These are phyloP conservation scores for Bretziella fagacearum DNA, from an alignment of 2,329 filamentous ascomycete genomes.

Conservation along the genomic window DNA sequence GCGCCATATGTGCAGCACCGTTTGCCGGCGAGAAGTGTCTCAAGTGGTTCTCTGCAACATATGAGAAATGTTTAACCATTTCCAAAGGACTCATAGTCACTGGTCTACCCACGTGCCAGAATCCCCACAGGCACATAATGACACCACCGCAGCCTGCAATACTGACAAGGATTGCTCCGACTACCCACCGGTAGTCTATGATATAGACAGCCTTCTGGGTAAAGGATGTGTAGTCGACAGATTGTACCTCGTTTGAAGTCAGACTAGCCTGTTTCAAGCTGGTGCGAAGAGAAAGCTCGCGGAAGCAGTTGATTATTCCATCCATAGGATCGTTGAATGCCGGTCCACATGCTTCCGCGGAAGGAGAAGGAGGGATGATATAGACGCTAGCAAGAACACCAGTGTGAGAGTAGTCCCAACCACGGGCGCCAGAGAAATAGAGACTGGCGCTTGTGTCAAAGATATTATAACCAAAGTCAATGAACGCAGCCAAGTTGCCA, in stretches of 20 bases:
- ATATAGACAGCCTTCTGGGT: conserved; percentile 10
- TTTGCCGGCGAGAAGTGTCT: conserved; percentile 12
- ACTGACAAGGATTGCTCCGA: conserved; percentile 11
- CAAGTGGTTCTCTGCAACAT: conserved; percentile 10
- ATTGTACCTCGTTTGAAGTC: conserved; percentile 6
- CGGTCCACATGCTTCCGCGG: conserved; percentile 6
- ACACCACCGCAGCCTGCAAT: conserved; percentile 5
- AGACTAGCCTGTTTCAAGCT: conserved; percentile 7
- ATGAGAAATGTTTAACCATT: conserved; percentile 12
- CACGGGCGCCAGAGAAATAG: conserved; percentile 11
- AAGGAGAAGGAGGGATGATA: conserved; percentile 7
- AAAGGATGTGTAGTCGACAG: conserved; percentile 13
- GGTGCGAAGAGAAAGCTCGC: conserved; percentile 11
- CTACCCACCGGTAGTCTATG: conserved; percentile 14
- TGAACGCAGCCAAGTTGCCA: conserved; percentile 13
- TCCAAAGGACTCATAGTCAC: conserved; percentile 14
- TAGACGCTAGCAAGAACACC: conserved; percentile 11
- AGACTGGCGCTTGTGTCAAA: conserved; percentile 8
- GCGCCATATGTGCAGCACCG: conserved; percentile 9
- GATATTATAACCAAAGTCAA: conserved; percentile 10
- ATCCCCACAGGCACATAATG: conserved; percentile 11
- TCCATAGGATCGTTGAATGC: conserved; percentile 13
- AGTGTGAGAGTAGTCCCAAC: conserved; percentile 12
- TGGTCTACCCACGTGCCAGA: conserved; percentile 12
- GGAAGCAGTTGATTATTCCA: conserved; percentile 10